phyloP scores from a whole-genome alignment of 257 asterid species.

The Nicotiana noctiflora region DNA sequence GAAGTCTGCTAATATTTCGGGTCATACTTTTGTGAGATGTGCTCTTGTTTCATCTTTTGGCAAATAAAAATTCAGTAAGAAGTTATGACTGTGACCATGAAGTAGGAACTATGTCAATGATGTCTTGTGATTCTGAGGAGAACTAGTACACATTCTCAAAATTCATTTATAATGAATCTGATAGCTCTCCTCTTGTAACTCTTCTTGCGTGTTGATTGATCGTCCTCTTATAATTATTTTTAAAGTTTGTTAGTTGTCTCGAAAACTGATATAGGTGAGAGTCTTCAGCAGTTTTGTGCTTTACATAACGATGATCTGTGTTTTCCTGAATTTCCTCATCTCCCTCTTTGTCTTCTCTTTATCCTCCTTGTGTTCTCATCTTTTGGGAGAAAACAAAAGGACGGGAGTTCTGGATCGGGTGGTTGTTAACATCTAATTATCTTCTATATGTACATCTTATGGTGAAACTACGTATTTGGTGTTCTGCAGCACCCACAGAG shows the following conservation, averaged over 20 bases:
- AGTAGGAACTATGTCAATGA: background rate
- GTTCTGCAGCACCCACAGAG: conserved; percentile 1
- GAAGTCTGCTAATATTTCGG: background rate
- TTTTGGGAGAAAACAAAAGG: background rate
- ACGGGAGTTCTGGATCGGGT: background rate
- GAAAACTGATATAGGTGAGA: background rate
- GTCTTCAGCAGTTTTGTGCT: background rate
- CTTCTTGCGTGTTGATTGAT: background rate
- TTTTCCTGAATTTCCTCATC: background rate
- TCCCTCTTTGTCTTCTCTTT: background rate
- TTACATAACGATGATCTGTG: background rate
- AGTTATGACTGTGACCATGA: background rate
- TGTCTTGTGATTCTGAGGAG: conserved; percentile 3
- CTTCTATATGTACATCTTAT: background rate
- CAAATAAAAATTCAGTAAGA: background rate
- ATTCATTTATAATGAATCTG: background rate
- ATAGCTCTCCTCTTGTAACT: background rate
- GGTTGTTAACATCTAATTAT: background rate
- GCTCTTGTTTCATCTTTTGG: background rate
- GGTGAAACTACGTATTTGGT: background rate
- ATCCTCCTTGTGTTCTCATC: background rate
- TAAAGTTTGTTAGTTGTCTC: background rate
- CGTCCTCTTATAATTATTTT: background rate
- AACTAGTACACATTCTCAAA: background rate
- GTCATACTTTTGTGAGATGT: background rate